Conservation (phyloP, 176 grass and related monocot genomes). For the Eleusine indica region DNA sequence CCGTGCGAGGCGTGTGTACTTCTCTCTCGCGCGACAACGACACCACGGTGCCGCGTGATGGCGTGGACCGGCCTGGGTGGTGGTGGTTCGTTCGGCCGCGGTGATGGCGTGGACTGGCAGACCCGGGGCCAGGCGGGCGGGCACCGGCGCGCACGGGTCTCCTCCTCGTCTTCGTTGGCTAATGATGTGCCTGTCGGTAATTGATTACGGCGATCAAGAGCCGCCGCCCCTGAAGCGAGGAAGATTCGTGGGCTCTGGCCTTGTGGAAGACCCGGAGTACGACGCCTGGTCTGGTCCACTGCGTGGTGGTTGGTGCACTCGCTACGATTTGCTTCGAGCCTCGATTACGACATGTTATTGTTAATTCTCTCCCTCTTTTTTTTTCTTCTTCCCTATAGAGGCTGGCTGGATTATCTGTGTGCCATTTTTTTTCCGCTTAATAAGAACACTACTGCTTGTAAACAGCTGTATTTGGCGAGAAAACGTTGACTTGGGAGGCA, state of each 20-base stretch:
- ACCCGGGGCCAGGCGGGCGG: neutral
- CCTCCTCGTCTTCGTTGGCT: constrained; percentile 1
- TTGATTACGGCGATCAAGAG: constrained; percentile 33
- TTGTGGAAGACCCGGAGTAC: neutral
- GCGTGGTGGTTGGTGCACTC: neutral
- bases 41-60: neutral
- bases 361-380: neutral
- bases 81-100: neutral
- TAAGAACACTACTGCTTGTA: neutral
- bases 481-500: neutral
- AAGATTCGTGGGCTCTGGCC: neutral
- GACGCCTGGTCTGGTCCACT: neutral
- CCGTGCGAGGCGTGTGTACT: neutral
- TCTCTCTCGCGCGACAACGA: neutral
- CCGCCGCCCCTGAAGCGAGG: neutral
- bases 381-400: too few species aligned
- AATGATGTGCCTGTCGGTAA: constrained; percentile 48
- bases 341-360: neutral
- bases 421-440: too few species aligned
- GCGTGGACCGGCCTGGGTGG: neutral
- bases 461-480: neutral
- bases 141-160: neutral
- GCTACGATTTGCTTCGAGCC: neutral
- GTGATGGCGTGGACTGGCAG: constrained; percentile 7
- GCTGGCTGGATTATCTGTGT: too few species aligned